A percentile compares a stretch with the other conserved stretches of the same genome.
Evolutionary conservation across 257 asterid species (phyloP).

Genomic region (Jacaranda copaia): DNA sequence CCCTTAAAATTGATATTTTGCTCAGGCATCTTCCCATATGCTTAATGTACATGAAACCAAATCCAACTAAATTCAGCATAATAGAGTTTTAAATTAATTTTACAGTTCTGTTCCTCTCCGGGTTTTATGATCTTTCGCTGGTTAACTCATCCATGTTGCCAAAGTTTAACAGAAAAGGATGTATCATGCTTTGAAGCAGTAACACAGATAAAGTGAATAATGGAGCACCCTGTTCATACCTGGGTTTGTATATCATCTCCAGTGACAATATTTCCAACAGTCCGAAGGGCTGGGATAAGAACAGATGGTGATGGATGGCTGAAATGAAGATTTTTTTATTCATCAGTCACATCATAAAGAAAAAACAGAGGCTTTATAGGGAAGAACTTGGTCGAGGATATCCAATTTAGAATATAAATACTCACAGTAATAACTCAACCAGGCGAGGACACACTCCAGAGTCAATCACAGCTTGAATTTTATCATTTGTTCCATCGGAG

Average conservation of each 20-base stretch:
- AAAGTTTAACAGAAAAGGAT: neutral
- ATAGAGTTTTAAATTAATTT: neutral
- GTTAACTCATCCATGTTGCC: neutral
- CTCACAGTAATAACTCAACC: constrained; percentile 81
- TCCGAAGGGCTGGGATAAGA: constrained; percentile 86
- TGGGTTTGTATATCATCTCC: constrained; percentile 96
- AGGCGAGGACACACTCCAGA: constrained; percentile 86
- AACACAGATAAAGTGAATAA: neutral
- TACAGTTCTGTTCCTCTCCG: constrained; percentile 4
- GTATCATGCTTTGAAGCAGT: neutral
- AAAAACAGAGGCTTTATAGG: neutral
- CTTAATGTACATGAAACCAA: neutral
- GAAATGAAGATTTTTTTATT: constrained; percentile 37
- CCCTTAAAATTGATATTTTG: neutral
- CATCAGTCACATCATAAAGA: constrained; percentile 23
- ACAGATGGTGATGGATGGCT: constrained; percentile 90
- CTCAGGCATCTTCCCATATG: neutral
- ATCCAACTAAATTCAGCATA: neutral
- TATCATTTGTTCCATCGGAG: constrained; percentile 88
- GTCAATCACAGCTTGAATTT: constrained; percentile 91
- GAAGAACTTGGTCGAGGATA: neutral
- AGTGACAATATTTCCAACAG: constrained; percentile 93
- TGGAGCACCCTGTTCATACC: constrained; percentile 46
- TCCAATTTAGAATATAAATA: constrained; percentile 27
- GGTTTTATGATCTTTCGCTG: neutral